These are phyloP conservation scores for Rutstroemia sydowiana DNA, from an alignment of 2,329 filamentous ascomycete genomes.

Conservation along the genomic window DNA sequence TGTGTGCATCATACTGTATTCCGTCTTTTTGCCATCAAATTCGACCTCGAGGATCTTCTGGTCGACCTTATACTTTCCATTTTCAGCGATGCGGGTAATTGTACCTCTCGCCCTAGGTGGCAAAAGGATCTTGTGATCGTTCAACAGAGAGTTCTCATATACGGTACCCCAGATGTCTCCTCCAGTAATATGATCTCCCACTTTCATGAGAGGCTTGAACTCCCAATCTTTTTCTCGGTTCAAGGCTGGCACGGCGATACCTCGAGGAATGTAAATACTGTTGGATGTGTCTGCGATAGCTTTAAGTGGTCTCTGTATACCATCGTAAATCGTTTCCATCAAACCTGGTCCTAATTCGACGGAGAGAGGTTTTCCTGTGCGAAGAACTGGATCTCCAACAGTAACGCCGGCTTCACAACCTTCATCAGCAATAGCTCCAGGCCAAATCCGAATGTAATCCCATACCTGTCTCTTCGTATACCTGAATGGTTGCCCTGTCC, in stretches of 20 bases:
- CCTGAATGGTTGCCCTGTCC: conserved; percentile 95
- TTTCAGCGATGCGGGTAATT: conserved; percentile 82
- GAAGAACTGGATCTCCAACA: conserved; percentile 84
- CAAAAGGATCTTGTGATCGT: conserved; percentile 86
- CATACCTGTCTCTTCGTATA: conserved; percentile 97
- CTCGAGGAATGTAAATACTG: conserved; percentile 96
- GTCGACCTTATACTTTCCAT: conserved; percentile 88
- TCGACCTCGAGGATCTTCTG: conserved; percentile 94
- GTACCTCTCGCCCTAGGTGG: conserved; percentile 85
- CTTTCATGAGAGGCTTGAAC: conserved; percentile 84
- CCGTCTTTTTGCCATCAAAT: conserved; percentile 91
- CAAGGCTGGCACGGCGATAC: conserved; percentile 79
- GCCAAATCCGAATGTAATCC: not conserved
- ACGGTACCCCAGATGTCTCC: conserved; percentile 95
- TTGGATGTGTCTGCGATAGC: conserved; percentile 70
- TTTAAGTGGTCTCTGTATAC: conserved; percentile 91
- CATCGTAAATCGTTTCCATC: conserved; percentile 99
- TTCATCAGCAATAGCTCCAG: not conserved
- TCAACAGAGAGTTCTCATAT: conserved; percentile 91
- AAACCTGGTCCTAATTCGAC: conserved; percentile 95
- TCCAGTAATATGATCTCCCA: conserved; percentile 93
- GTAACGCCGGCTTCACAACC: conserved; percentile 71
- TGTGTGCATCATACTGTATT: conserved; percentile 96
- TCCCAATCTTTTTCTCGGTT: conserved; percentile 94
- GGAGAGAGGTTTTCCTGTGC: conserved; percentile 92